Conservation (phyloP, 2,329 filamentous ascomycete genomes). For the Diaporthe sp. region DNA sequence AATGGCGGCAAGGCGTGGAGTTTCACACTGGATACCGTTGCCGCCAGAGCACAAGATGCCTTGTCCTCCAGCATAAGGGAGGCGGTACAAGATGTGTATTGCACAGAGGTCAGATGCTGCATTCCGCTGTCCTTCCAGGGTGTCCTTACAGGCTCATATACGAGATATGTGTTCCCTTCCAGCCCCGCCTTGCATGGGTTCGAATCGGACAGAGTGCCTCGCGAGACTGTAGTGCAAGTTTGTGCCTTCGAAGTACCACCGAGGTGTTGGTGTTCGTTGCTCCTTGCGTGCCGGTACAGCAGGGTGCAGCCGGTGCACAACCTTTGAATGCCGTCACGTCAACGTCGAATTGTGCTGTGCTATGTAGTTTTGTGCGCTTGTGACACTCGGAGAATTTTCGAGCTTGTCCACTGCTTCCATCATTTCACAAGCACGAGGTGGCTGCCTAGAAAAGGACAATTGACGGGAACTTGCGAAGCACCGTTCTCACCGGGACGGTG, state of each 20-base stretch:
- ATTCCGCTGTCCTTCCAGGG: slow-evolving; percentile 8
- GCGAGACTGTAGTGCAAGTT: slow-evolving; percentile 39
- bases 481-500: not conserved
- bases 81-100: slow-evolving; percentile 30
- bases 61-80: slow-evolving; percentile 29
- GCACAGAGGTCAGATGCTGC: slow-evolving; percentile 37
- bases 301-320: slow-evolving; percentile 27
- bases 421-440: slow-evolving; percentile 37
- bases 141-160: slow-evolving; percentile 39
- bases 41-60: slow-evolving; percentile 13
- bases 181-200: slow-evolving; percentile 28
- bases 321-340: slow-evolving; percentile 36
- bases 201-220: slow-evolving; percentile 30
- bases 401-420: slow-evolving; percentile 36
- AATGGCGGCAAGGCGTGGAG: slow-evolving; percentile 6
- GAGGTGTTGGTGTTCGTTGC: slow-evolving; percentile 26
- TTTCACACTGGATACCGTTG: not conserved
- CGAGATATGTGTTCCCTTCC: slow-evolving; percentile 29
- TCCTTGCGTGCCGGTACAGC: slow-evolving; percentile 25
- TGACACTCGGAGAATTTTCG: slow-evolving; percentile 41
- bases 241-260: slow-evolving; percentile 36
- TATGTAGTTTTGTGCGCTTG: slow-evolving; percentile 24
- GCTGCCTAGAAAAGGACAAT: not conserved
- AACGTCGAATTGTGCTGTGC: slow-evolving; percentile 34
- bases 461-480: not conserved